phyloP scores from a whole-genome alignment of 768 basidiomycete species.

The Scleroderma citrinum region DNA sequence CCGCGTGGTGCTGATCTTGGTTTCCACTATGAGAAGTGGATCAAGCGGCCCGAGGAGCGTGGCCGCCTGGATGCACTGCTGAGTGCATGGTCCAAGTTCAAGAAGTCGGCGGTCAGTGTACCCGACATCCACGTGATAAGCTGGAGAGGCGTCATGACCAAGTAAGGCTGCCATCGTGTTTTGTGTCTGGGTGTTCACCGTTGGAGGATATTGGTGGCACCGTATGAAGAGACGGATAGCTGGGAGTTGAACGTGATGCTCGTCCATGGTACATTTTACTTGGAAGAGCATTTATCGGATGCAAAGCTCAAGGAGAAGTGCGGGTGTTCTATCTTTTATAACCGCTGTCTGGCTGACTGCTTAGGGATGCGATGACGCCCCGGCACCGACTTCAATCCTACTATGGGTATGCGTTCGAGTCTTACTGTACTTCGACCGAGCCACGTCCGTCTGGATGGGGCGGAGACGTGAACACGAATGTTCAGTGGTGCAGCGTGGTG shows the following conservation, averaged over 20 bases:
- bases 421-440: slow-evolving; percentile 62
- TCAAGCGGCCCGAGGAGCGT: slow-evolving; percentile 55
- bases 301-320: slow-evolving; percentile 60
- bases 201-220: slow-evolving; percentile 73
- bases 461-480: slow-evolving; percentile 79
- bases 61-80: slow-evolving; percentile 67
- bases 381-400: slow-evolving; percentile 63
- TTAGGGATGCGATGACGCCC: slow-evolving; percentile 60
- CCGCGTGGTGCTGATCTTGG: slow-evolving; percentile 59
- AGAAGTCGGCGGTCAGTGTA: slow-evolving; percentile 16
- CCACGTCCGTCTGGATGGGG: slow-evolving; percentile 58
- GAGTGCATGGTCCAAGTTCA: slow-evolving; percentile 45
- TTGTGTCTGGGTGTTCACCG: slow-evolving; percentile 14
- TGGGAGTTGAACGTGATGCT: slow-evolving; percentile 85
- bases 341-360: slow-evolving; percentile 2
- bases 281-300: slow-evolving; percentile 67
- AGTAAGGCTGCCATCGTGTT: slow-evolving; percentile 38
- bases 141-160: slow-evolving; percentile 85
- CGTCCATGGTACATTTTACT: slow-evolving; percentile 61
- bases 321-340: slow-evolving; percentile 14
- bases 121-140: slow-evolving; percentile 52
- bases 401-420: slow-evolving; percentile 87
- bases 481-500: slow-evolving; percentile 88
- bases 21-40: slow-evolving; percentile 72
- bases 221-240: slow-evolving; percentile 74